A percentile compares a stretch with the other conserved stretches of the same genome.
Evolutionary conservation across 768 basidiomycete genomes (phyloP).

Genomic region (Pisolithus microcarpus): DNA sequence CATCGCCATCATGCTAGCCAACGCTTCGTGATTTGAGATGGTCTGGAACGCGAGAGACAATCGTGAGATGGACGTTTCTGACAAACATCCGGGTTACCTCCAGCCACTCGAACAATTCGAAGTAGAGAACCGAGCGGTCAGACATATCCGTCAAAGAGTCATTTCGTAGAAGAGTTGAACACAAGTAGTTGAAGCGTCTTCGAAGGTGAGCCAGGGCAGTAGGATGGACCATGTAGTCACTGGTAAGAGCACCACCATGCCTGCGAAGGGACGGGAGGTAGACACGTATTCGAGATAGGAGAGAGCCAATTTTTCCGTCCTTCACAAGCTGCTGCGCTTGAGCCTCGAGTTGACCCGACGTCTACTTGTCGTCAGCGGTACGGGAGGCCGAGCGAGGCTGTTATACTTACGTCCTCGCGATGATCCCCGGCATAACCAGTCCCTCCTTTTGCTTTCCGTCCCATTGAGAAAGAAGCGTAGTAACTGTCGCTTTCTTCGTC

Average conservation of each 20-base stretch:
- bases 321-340: slow-evolving; percentile 61
- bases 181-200: slow-evolving; percentile 82
- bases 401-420: slow-evolving; percentile 65
- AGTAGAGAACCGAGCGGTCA: slow-evolving; percentile 76
- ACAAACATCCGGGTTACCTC: slow-evolving; percentile 45
- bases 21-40: slow-evolving; percentile 85
- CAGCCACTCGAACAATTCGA: slow-evolving; percentile 87
- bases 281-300: slow-evolving; percentile 66
- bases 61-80: not conserved
- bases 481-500: slow-evolving; percentile 53
- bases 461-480: slow-evolving; percentile 33
- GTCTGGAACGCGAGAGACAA: slow-evolving; percentile 65
- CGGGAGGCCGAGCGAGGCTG: not conserved
- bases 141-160: slow-evolving; percentile 95
- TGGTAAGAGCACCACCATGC: slow-evolving; percentile 66
- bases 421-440: slow-evolving; percentile 81
- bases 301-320: slow-evolving; percentile 63
- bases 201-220: slow-evolving; percentile 89
- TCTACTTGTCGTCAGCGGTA: slow-evolving; percentile 36
- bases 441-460: slow-evolving; percentile 70
- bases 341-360: slow-evolving; percentile 74
- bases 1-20: slow-evolving; percentile 96
- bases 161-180: slow-evolving; percentile 79
- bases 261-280: slow-evolving; percentile 81
- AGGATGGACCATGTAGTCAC: slow-evolving; percentile 89